phyloP scores from a whole-genome alignment of 192 early-diverging fungal species.

The Radiomyces spectabilis region DNA sequence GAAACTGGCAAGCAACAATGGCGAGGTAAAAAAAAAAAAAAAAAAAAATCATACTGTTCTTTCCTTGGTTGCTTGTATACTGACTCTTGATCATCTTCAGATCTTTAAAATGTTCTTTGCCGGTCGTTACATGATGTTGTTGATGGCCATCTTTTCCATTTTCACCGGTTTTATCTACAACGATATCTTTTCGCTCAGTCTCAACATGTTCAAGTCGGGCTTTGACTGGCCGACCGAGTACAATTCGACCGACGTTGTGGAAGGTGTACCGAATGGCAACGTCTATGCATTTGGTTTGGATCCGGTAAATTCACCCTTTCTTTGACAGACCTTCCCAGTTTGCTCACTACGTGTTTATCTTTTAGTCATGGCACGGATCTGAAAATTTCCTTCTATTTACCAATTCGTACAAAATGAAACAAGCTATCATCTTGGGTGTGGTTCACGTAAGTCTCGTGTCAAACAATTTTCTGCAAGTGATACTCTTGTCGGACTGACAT shows the following conservation, averaged over 20 bases:
- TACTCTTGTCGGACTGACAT: not conserved
- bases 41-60: not conserved
- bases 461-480: too few relatives aligned
- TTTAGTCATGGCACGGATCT: conserved; percentile 74
- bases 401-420: conserved; percentile 99
- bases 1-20: conserved; percentile 62
- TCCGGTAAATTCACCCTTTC: conserved; percentile 50
- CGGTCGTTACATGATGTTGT: conserved; percentile 94
- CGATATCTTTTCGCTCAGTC: conserved; percentile 86
- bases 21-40: conserved; percentile 52
- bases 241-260: conserved; percentile 44
- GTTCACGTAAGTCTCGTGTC: conserved; percentile 54
- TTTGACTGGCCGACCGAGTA: conserved; percentile 70
- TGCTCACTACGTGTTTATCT: not conserved
- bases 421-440: conserved; percentile 93
- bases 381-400: conserved; percentile 93
- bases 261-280: conserved; percentile 51
- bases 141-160: conserved; percentile 97
- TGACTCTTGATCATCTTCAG: too few relatives aligned
- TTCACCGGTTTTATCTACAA: conserved; percentile 98
- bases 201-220: conserved; percentile 69
- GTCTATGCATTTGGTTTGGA: conserved; percentile 84
- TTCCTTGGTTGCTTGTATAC: too few relatives aligned
- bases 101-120: conserved; percentile 85
- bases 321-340: not conserved